These are phyloP conservation scores for Apostasia ramifera DNA, from an alignment of 106 monocot species.

Conservation along the genomic window DNA sequence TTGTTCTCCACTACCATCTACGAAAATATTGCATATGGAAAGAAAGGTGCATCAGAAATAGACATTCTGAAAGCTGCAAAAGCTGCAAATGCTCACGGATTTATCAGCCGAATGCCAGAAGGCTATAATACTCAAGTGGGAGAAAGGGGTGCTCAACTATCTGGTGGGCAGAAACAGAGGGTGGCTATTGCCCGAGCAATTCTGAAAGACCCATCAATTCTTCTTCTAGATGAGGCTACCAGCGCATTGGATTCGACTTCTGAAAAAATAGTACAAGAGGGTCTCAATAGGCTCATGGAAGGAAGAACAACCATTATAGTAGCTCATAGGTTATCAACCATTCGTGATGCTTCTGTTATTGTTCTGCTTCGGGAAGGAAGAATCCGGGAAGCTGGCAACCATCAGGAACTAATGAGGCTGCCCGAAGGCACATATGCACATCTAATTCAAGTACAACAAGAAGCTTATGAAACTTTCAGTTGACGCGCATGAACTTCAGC, in stretches of 20 bases:
- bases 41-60: constrained; percentile 10
- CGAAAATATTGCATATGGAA: constrained; percentile 14
- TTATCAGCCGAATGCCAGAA: constrained; percentile 20
- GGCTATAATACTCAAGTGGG: constrained; percentile 25
- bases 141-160: constrained; percentile 21
- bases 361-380: constrained; percentile 12
- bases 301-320: constrained; percentile 19
- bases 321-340: constrained; percentile 34
- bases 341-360: constrained; percentile 19
- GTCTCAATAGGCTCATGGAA: constrained; percentile 23
- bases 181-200: constrained; percentile 29
- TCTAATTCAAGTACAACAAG: constrained; percentile 16
- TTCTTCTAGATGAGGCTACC: constrained; percentile 31
- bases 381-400: constrained; percentile 2
- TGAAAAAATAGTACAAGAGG: constrained; percentile 25
- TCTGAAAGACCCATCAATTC: constrained; percentile 28
- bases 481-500: not conserved
- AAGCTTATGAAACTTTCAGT: not conserved
- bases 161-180: constrained; percentile 36
- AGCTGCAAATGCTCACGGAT: constrained; percentile 22
- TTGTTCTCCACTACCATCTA: constrained; percentile 25
- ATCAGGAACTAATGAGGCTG: constrained; percentile 11
- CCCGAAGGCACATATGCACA: constrained; percentile 14
- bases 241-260: constrained; percentile 29
- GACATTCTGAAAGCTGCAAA: constrained; percentile 20